These are phyloP conservation scores for Boletus sensibilis DNA, from an alignment of 768 basidiomycete genomes.

Conservation along the genomic window DNA sequence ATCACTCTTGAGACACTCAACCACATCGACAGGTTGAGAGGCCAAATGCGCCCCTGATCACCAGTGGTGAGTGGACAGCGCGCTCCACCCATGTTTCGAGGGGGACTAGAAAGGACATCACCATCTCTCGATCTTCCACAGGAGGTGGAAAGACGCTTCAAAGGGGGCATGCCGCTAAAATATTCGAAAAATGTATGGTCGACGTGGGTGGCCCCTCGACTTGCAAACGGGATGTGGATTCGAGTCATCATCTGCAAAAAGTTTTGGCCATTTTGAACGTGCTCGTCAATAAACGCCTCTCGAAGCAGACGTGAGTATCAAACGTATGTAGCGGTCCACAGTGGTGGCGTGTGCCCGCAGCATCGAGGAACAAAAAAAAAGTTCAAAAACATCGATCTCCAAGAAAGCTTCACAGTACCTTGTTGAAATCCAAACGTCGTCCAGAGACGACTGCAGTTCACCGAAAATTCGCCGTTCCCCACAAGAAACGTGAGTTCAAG, in stretches of 20 bases:
- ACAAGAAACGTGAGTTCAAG: constrained; percentile 55
- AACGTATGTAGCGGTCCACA: not conserved
- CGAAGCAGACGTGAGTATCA: constrained; percentile 36
- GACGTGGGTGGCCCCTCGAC: constrained; percentile 28
- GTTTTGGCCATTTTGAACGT: constrained; percentile 49
- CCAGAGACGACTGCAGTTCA: constrained; percentile 54
- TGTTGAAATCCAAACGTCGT: constrained; percentile 50
- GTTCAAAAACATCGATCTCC: constrained; percentile 50
- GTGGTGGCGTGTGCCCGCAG: constrained; percentile 1
- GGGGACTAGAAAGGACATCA: constrained; percentile 50
- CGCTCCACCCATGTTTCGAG: constrained; percentile 40
- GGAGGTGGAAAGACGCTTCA: constrained; percentile 52
- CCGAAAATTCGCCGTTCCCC: constrained; percentile 52
- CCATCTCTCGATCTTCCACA: constrained; percentile 52
- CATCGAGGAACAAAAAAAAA: constrained; percentile 38
- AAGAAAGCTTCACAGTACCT: constrained; percentile 52
- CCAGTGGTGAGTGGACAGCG: constrained; percentile 1
- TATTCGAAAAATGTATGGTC: too few relatives aligned
- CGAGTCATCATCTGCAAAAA: constrained; percentile 45
- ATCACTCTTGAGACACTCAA: not conserved
- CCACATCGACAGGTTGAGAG: not conserved
- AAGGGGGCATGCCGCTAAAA: constrained; percentile 40
- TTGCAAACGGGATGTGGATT: constrained; percentile 40
- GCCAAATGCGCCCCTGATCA: constrained; percentile 15
- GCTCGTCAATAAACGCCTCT: constrained; percentile 55